These are phyloP conservation scores for Acer negundo DNA, from an alignment of 345 rosid genomes.

Conservation along the genomic window DNA sequence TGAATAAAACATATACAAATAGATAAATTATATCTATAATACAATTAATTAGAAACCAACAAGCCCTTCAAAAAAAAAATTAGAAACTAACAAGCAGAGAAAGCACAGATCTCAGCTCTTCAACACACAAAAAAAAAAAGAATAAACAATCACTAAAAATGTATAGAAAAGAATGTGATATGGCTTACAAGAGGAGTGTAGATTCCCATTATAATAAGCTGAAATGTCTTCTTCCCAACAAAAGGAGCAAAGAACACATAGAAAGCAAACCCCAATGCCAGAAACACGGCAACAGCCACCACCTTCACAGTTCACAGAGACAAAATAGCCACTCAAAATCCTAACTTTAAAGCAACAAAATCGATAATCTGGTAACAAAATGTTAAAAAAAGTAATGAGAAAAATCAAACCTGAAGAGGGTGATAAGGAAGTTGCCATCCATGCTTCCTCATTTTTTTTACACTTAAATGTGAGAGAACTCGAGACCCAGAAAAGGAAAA, in stretches of 20 bases:
- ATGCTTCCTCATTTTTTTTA: constrained; percentile 80
- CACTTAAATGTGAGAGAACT: constrained; percentile 32
- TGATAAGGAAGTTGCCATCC: constrained; percentile 99
- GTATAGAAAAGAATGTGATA: neutral
- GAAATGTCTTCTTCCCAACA: constrained; percentile 81
- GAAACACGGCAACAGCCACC: constrained; percentile 98
- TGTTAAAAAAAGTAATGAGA: neutral
- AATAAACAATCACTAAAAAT: neutral
- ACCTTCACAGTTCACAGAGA: constrained; percentile 51
- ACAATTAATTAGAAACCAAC: constrained; percentile 23
- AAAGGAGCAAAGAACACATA: constrained; percentile 99
- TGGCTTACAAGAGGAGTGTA: constrained; percentile 91
- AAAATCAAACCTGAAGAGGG: constrained; percentile 82
- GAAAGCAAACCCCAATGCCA: constrained; percentile 97
- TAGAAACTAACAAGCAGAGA: constrained; percentile 23
- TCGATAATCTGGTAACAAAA: neutral
- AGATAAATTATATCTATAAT: neutral
- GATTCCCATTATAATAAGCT: constrained; percentile 79
- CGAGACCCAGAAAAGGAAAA: constrained; percentile 35
- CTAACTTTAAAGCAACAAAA: constrained; percentile 17
- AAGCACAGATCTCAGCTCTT: constrained; percentile 47
- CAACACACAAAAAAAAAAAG: constrained; percentile 12
- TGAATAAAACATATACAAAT: neutral
- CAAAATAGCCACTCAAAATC: constrained; percentile 27
- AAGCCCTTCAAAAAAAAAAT: neutral